A percentile compares a stretch with the other conserved stretches of the same genome.
Evolutionary conservation across 176 grass and related monocot genomes (phyloP).

Genomic region (Ensete ventricosum): DNA sequence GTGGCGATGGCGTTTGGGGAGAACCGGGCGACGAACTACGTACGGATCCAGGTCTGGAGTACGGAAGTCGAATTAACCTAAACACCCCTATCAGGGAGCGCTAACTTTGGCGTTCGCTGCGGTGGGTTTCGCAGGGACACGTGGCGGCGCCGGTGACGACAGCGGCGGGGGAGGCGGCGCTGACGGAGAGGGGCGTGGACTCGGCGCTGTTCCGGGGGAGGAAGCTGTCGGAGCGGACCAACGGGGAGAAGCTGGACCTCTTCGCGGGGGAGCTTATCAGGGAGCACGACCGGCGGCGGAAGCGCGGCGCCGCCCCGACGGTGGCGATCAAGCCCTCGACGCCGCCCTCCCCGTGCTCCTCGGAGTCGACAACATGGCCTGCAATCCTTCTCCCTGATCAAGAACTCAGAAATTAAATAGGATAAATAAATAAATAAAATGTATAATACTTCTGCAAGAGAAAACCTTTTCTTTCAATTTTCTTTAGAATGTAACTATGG

Average conservation of each 20-base stretch:
- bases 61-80: background rate
- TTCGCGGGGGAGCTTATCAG: conserved; percentile 44
- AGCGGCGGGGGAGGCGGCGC: conserved; percentile 23
- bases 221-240: conserved; percentile 59
- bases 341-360: conserved; percentile 38
- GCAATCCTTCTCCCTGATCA: no score
- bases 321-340: conserved; percentile 49
- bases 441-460: no score
- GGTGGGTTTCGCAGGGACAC: conserved; percentile 33
- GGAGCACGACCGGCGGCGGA: conserved; percentile 45
- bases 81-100: background rate
- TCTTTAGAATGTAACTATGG: no score
- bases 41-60: conserved; percentile 53
- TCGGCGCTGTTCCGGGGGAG: conserved; percentile 56
- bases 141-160: conserved; percentile 24
- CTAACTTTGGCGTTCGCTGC: background rate
- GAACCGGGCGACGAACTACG: conserved; percentile 47
- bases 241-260: conserved; percentile 55
- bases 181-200: conserved; percentile 53
- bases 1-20: conserved; percentile 74
- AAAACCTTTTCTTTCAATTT: no score
- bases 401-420: no score
- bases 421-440: no score
- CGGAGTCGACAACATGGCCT: conserved; percentile 25
- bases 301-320: conserved; percentile 27